Evolutionary conservation across 202 grass and related monocot genomes (phyloP).

Genomic region (Zoysia matrella): DNA sequence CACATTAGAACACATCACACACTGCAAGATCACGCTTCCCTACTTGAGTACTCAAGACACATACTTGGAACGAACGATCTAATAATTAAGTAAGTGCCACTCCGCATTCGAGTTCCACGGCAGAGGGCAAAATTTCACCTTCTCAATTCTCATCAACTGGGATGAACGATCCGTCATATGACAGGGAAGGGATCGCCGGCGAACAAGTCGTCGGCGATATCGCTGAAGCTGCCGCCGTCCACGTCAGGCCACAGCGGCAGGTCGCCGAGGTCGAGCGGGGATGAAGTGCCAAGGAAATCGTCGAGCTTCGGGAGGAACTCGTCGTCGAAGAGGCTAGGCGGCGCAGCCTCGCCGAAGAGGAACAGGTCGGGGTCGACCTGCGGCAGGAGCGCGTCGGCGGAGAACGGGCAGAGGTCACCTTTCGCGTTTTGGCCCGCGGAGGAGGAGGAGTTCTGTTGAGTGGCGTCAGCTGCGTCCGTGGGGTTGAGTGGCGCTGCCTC

Average conservation of each 20-base stretch:
- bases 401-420: background rate
- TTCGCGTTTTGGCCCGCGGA: background rate
- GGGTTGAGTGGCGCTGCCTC: background rate
- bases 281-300: background rate
- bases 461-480: background rate
- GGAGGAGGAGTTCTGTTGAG: background rate
- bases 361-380: background rate
- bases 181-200: background rate
- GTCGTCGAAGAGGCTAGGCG: background rate
- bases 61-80: no score
- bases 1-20: no score
- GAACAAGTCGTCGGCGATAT: conserved; percentile 25
- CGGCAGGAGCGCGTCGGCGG: background rate
- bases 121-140: background rate
- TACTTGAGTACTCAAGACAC: no score
- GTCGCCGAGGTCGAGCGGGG: conserved; percentile 33
- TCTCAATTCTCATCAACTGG: no score
- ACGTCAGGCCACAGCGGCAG: conserved; percentile 30
- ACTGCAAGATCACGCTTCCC: no score
- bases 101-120: background rate
- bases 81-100: no score
- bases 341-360: conserved; percentile 9
- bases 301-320: background rate
- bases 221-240: conserved; percentile 23
- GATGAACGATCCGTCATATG: background rate